Evolutionary conservation across 2,329 filamentous ascomycete genomes (phyloP).

Genomic region (Cryoendolithus antarcticus): DNA sequence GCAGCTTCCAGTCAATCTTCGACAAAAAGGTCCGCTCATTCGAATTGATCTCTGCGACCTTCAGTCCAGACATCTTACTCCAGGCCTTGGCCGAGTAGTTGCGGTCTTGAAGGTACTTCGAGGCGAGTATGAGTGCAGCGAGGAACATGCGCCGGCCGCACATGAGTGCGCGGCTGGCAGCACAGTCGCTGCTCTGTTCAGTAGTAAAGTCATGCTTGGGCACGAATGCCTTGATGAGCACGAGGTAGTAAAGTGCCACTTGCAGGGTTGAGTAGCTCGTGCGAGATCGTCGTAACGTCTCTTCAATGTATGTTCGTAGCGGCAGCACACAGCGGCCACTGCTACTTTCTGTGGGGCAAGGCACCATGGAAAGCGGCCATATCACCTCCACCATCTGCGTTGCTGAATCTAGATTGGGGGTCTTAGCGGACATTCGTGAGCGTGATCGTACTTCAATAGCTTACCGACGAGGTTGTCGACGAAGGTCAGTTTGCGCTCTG

Average conservation of each 20-base stretch:
- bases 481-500: constrained; percentile 85
- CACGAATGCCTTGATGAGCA: constrained; percentile 84
- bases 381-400: constrained; percentile 95
- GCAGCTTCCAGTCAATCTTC: constrained; percentile 86
- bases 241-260: constrained; percentile 89
- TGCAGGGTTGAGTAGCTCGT: constrained; percentile 97
- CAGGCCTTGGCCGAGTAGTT: constrained; percentile 96
- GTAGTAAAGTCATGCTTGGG: constrained; percentile 73
- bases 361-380: constrained; percentile 80
- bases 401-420: constrained; percentile 61
- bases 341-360: constrained; percentile 51
- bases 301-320: constrained; percentile 90
- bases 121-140: constrained; percentile 84
- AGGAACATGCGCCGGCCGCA: constrained; percentile 97
- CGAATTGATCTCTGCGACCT: constrained; percentile 85
- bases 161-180: constrained; percentile 68
- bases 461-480: constrained; percentile 97
- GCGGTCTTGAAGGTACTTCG: constrained; percentile 94
- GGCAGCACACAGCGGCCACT: constrained; percentile 68
- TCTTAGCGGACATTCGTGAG: too few relatives aligned
- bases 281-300: constrained; percentile 85
- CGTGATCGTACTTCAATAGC: constrained; percentile 24
- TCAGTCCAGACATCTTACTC: constrained; percentile 98
- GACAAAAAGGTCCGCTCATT: constrained; percentile 88
- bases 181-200: constrained; percentile 65